A percentile compares a stretch with the other conserved stretches of the same genome.
These are phyloP conservation scores for Paramecium tetraurelia DNA, from an alignment of 73 alveolate genomes.

Conservation along the genomic window DNA sequence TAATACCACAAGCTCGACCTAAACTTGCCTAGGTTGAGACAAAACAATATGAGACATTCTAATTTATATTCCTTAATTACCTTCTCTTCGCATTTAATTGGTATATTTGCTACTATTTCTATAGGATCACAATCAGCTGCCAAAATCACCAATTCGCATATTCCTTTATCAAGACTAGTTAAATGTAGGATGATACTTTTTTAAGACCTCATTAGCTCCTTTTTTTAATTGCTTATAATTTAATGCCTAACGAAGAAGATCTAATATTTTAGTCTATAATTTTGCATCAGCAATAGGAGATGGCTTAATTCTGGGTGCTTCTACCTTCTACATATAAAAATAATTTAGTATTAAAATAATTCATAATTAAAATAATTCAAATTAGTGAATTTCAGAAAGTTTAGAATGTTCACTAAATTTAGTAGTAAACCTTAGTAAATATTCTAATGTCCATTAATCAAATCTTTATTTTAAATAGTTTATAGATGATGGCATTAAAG, in stretches of 20 bases:
- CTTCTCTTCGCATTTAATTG: conserved; percentile 94
- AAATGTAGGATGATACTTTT: not conserved
- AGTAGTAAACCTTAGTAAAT: not conserved
- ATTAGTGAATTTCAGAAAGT: not conserved
- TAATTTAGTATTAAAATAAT: conserved; percentile 3
- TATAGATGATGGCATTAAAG: not conserved
- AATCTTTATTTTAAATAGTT: not conserved
- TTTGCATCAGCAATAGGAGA: conserved; percentile 62
- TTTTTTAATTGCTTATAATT: conserved; percentile 56
- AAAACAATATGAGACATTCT: conserved; percentile 98
- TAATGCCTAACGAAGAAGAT: conserved; percentile 47
- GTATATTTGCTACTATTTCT: conserved; percentile 98
- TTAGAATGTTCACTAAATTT: not conserved
- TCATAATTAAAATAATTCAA: conserved; percentile 6
- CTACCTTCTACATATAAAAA: not conserved
- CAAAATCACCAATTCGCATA: conserved; percentile 95
- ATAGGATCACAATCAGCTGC: conserved; percentile 99
- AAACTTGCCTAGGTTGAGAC: conserved; percentile 95
- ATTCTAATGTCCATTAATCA: conserved; percentile 12
- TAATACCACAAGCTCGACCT: conserved; percentile 99
- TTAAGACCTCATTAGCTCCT: conserved; percentile 64
- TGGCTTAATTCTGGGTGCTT: conserved; percentile 56
- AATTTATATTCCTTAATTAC: conserved; percentile 7
- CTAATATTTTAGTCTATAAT: conserved; percentile 49
- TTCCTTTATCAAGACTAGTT: conserved; percentile 94